A percentile compares a stretch with the other conserved stretches of the same genome.
phyloP scores from a whole-genome alignment of 441 rosid genomes.

The Brassica balearica region DNA sequence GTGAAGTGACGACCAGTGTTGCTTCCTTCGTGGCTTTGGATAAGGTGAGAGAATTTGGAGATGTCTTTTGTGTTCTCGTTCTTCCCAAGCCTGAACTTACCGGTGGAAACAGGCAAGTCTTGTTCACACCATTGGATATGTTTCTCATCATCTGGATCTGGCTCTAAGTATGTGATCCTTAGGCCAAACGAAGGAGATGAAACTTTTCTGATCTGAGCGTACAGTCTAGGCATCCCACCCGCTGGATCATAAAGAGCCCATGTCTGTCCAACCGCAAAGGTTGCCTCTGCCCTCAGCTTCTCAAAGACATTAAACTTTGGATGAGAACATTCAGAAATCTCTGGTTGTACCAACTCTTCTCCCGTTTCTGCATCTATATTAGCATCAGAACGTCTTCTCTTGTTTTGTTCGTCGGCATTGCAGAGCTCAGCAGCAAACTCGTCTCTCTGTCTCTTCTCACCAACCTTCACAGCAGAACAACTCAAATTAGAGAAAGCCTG shows the following conservation, averaged over 20 bases:
- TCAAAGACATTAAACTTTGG: constrained; percentile 57
- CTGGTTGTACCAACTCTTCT: not conserved
- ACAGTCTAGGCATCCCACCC: constrained; percentile 66
- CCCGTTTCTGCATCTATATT: not conserved
- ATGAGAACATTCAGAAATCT: not conserved
- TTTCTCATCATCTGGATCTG: constrained; percentile 40
- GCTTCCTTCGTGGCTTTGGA: constrained; percentile 39
- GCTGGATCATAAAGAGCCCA: constrained; percentile 57
- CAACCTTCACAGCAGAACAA: not conserved
- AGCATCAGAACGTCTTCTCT: not conserved
- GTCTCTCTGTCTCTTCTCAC: not conserved
- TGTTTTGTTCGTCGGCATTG: not conserved
- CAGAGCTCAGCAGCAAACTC: not conserved
- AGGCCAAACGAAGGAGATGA: constrained; percentile 47
- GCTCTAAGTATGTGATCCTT: constrained; percentile 55
- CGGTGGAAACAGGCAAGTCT: constrained; percentile 49
- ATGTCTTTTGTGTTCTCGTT: constrained; percentile 44
- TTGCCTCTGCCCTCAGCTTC: constrained; percentile 24
- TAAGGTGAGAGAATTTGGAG: constrained; percentile 61
- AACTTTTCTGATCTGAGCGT: constrained; percentile 55
- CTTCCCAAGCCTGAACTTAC: constrained; percentile 57
- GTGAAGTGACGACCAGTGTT: constrained; percentile 38
- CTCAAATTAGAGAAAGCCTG: not conserved
- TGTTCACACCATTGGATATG: constrained; percentile 40
- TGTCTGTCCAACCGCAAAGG: not conserved